These are phyloP conservation scores for Tieghemiomyces parasiticus DNA, from an alignment of 192 early-diverging fungal genomes.

Conservation along the genomic window DNA sequence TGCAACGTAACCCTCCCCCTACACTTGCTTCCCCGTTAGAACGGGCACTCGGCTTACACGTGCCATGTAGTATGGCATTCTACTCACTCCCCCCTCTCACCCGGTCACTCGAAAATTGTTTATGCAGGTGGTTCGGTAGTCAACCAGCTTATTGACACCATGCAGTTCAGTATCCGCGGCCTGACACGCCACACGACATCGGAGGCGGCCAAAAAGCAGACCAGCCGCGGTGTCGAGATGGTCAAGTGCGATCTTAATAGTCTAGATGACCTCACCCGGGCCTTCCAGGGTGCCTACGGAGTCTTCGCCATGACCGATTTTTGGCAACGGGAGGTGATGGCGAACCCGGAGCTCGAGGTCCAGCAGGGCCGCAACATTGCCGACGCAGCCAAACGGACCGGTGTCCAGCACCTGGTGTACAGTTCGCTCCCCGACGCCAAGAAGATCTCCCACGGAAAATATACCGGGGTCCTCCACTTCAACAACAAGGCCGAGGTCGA, in stretches of 20 bases:
- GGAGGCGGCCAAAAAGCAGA: constrained; percentile 2
- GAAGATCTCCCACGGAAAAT: constrained; percentile 5
- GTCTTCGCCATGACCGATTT: constrained; percentile 12
- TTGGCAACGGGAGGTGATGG: constrained; percentile 7
- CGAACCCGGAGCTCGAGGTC: constrained; percentile 4
- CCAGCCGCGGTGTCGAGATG: constrained; percentile 2
- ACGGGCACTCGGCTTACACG: too few species aligned
- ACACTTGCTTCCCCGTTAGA: too few species aligned
- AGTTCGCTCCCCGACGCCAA: neutral
- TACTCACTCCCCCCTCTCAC: too few species aligned
- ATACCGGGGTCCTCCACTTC: neutral
- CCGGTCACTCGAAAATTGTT: too few species aligned
- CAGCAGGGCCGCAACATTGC: constrained; percentile 11
- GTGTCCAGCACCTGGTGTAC: constrained; percentile 11
- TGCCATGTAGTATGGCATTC: too few species aligned
- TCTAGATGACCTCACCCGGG: neutral
- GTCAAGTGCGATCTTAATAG: constrained; percentile 5
- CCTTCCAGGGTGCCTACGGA: constrained; percentile 8
- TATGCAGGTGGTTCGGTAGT: constrained; percentile 8
- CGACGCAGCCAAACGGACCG: constrained; percentile 9
- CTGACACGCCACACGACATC: constrained; percentile 11
- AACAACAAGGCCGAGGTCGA: constrained; percentile 12
- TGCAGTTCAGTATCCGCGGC: constrained; percentile 11
- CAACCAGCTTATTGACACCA: neutral
- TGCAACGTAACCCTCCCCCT: neutral